phyloP scores from a whole-genome alignment of 805 yeast species.

The Zygosaccharomyces kombuchaensis region DNA sequence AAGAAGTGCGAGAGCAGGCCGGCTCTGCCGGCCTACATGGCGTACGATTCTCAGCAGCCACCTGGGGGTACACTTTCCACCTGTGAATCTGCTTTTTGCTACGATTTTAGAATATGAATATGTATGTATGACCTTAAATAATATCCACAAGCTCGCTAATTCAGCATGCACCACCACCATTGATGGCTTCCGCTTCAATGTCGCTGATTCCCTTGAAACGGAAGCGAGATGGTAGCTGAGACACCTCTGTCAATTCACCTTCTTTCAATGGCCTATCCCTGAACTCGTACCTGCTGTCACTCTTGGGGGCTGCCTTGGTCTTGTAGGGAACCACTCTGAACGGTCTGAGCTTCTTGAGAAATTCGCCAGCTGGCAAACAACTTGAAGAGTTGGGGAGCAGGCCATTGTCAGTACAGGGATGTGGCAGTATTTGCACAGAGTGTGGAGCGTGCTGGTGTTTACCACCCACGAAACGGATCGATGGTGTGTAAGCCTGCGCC shows the following conservation, averaged over 20 bases:
- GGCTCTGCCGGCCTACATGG: constrained; percentile 6
- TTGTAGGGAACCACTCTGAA: constrained; percentile 39
- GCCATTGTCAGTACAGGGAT: constrained; percentile 30
- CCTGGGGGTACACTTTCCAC: constrained; percentile 21
- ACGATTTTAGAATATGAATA: background rate
- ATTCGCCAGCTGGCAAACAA: constrained; percentile 23
- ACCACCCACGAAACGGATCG: constrained; percentile 85
- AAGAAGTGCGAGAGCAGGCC: constrained; percentile 47
- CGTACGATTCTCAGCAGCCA: constrained; percentile 27
- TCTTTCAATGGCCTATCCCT: constrained; percentile 38
- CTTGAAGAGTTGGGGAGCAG: constrained; percentile 30
- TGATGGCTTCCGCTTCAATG: constrained; percentile 68
- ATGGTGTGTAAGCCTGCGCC: constrained; percentile 48
- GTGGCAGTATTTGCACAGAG: constrained; percentile 21
- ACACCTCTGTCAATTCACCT: constrained; percentile 47
- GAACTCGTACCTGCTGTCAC: constrained; percentile 14
- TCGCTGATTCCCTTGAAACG: constrained; percentile 61
- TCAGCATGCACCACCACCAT: constrained; percentile 71
- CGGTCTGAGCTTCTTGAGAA: constrained; percentile 36
- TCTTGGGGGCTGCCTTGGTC: constrained; percentile 37
- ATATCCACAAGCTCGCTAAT: constrained; percentile 35
- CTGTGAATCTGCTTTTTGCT: constrained; percentile 7
- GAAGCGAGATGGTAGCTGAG: constrained; percentile 69
- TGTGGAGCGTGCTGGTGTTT: constrained; percentile 52
- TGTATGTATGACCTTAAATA: background rate